These are phyloP conservation scores for Penicillium digitatum DNA, from an alignment of 2,329 filamentous ascomycete genomes.

Conservation along the genomic window DNA sequence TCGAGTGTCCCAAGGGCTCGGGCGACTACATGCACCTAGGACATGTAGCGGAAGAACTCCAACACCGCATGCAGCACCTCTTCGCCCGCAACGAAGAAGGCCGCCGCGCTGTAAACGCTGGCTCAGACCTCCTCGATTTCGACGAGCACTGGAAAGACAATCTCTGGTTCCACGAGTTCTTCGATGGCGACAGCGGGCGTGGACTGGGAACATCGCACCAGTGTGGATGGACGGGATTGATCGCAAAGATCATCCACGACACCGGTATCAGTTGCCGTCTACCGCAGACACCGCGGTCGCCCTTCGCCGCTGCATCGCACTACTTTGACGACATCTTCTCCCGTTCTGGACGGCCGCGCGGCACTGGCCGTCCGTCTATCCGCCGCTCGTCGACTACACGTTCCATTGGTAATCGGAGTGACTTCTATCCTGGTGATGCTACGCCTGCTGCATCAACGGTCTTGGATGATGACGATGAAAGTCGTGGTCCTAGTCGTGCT, in stretches of 20 bases:
- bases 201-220: constrained; percentile 91
- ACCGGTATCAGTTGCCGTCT: constrained; percentile 87
- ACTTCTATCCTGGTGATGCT: constrained; percentile 55
- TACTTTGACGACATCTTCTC: constrained; percentile 92
- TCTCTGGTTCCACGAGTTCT: constrained; percentile 96
- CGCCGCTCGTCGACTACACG: constrained; percentile 77
- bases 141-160: constrained; percentile 91
- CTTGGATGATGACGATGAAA: constrained; percentile 35
- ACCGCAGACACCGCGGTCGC: constrained; percentile 87
- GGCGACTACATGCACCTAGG: constrained; percentile 94
- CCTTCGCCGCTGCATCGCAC: constrained; percentile 75
- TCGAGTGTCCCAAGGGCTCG: constrained; percentile 90
- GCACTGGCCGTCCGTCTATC: constrained; percentile 52
- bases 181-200: constrained; percentile 85
- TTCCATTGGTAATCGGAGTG: constrained; percentile 78
- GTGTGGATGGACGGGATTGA: constrained; percentile 92
- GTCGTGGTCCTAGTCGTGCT: constrained; percentile 15
- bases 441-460: constrained; percentile 30
- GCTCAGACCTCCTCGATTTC: constrained; percentile 81
- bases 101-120: constrained; percentile 80
- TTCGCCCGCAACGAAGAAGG: constrained; percentile 82
- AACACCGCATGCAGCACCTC: constrained; percentile 88
- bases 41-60: constrained; percentile 89
- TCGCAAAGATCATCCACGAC: constrained; percentile 96
- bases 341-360: constrained; percentile 46